Conservation (phyloP, 2,329 filamentous ascomycete species). For the Nigrospora sphaerica region DNA sequence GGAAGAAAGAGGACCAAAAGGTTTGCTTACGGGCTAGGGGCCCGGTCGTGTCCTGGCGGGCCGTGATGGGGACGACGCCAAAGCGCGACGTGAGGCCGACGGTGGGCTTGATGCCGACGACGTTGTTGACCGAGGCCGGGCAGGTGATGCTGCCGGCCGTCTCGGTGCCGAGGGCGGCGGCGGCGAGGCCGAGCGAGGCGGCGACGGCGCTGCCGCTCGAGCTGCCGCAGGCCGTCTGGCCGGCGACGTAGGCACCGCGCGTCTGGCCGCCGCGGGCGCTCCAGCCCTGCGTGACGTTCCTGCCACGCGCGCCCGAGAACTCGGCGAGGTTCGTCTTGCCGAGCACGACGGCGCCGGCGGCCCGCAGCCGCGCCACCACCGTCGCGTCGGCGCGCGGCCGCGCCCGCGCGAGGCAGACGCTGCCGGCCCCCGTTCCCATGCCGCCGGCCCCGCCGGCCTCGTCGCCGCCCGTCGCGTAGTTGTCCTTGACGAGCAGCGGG, state of each 20-base stretch:
- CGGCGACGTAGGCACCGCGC: conserved; percentile 50
- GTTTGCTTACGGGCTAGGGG: conserved; percentile 48
- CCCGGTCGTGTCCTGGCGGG: conserved; percentile 51
- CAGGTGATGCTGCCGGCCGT: conserved; percentile 58
- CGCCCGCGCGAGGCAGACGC: conserved; percentile 5
- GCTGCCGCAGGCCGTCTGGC: conserved; percentile 54
- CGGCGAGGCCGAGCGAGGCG: conserved; percentile 51
- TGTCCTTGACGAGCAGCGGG: conserved; percentile 59
- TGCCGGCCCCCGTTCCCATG: conserved; percentile 28
- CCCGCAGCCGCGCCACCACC: conserved; percentile 44
- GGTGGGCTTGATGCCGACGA: conserved; percentile 64
- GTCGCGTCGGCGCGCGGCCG: conserved; percentile 20
- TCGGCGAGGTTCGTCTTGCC: conserved; percentile 54
- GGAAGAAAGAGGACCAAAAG: no score
- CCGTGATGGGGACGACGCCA: conserved; percentile 51
- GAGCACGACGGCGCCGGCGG: conserved; percentile 49
- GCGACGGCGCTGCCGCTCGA: conserved; percentile 55
- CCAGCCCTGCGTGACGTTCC: conserved; percentile 53
- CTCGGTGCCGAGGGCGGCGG: conserved; percentile 54
- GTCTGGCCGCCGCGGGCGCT: conserved; percentile 55
- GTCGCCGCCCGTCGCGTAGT: conserved; percentile 45
- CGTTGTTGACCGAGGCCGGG: conserved; percentile 46
- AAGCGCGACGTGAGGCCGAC: conserved; percentile 55
- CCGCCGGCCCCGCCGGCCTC: conserved; percentile 27
- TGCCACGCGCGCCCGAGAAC: conserved; percentile 51